These are phyloP conservation scores for Combretum micranthum DNA, from an alignment of 345 rosid genomes.

Conservation along the genomic window DNA sequence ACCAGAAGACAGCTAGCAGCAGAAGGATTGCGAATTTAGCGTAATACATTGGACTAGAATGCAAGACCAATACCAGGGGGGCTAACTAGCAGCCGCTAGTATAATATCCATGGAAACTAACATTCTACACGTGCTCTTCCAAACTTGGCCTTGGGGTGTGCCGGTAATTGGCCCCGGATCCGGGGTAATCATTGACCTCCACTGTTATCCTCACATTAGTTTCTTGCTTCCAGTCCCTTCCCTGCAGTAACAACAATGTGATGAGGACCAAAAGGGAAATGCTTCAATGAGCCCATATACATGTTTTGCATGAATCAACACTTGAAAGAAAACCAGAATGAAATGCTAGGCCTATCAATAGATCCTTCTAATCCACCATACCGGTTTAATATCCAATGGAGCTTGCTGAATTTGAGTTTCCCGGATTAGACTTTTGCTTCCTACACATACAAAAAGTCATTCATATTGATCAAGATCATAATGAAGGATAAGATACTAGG, in stretches of 20 bases:
- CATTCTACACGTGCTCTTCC: conserved; percentile 37
- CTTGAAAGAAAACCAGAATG: neutral
- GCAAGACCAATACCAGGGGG: no score
- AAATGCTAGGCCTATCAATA: no score
- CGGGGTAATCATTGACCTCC: conserved; percentile 63
- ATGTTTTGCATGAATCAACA: neutral
- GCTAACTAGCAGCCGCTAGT: neutral
- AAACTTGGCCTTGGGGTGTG: conserved; percentile 53
- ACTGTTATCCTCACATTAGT: conserved; percentile 18
- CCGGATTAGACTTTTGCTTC: conserved; percentile 32
- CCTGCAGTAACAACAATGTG: conserved; percentile 8
- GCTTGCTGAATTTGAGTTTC: conserved; percentile 20
- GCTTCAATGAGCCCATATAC: neutral
- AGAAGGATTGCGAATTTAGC: no score
- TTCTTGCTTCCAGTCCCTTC: conserved; percentile 10
- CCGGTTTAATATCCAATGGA: conserved; percentile 4
- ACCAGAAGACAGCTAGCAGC: no score
- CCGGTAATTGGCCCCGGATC: conserved; percentile 72
- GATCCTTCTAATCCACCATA: no score
- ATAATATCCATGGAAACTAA: conserved; percentile 11
- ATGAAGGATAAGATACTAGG: neutral
- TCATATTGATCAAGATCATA: no score
- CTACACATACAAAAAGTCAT: conserved; percentile 15
- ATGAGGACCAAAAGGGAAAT: neutral
- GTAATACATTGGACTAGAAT: no score